Evolutionary conservation across 148 eudicot genomes (phyloP), one percentile per base, ranked within the genome.

Genomic region (Fallopia convolvulus): DNA sequence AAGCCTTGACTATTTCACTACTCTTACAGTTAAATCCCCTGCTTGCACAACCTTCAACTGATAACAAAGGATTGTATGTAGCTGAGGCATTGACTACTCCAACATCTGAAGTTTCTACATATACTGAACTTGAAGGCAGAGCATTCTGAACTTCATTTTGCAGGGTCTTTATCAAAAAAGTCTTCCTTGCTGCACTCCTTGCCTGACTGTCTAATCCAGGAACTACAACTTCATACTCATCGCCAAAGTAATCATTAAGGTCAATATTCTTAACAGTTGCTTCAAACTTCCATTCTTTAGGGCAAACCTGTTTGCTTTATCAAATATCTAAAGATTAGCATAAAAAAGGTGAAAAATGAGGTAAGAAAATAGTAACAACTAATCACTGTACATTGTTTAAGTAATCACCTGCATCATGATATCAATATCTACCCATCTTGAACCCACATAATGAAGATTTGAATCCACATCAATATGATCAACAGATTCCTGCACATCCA

Each of bases 251-350:
- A 81, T 95, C 97, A 49, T 82, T 76, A 13, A 95, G 82, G 84
- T 85, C 90, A 75, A 90, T 79, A 81, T 78, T 86, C 73, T 91
- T 77, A 74, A 91, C 88, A 20, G 80, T 85, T 56, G 86, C 89
- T 85, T 88, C 92, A 65, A 91, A 81, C 72, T 85, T 89, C 87
- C 87, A 87, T 79, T 90, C 86, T 82, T 73, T 82, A 80, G 92
- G 89, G 70, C 80, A 78, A 72, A 89, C 92, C 99, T 95, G 93
- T 85, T 81, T 80, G 86, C 83, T 85, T 89, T 83, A 82, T 82
- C 84, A 82, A 75, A 77, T 73, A 72, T 82, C 76, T 21, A 26
- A 80, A 79, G 89, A 60, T 89, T 80, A 89, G 85, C 30, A 53
- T 21, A 60, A 73, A 15, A 9, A 8, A 11, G 49, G 40, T 5